phyloP scores from a whole-genome alignment of 495 filamentous ascomycete species.

The Trichoderma asperelloides region DNA sequence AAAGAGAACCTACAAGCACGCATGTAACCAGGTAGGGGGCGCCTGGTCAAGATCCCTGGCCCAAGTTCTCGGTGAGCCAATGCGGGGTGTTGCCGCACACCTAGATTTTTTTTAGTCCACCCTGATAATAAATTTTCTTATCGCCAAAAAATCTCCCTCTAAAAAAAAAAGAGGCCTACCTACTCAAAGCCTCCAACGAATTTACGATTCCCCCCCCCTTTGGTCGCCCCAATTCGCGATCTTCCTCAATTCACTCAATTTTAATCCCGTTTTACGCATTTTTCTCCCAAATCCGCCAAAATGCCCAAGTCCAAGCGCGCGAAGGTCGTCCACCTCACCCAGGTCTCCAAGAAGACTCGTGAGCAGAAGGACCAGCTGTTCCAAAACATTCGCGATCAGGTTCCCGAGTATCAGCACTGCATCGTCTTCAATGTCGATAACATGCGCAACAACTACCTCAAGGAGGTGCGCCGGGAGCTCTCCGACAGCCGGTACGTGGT shows the following conservation, averaged over 20 bases:
- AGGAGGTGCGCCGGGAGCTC: conserved; percentile 78
- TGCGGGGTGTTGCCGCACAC: conserved; percentile 7
- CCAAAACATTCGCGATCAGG: conserved; percentile 73
- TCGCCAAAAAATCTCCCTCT: background rate
- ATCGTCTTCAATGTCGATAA: conserved; percentile 93
- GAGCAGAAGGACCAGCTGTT: conserved; percentile 84
- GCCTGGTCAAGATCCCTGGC: background rate
- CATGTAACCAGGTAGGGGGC: no score
- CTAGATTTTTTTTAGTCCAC: background rate
- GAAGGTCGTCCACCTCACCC: conserved; percentile 77
- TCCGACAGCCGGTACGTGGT: conserved; percentile 66
- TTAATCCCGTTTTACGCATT: background rate
- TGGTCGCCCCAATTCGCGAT: background rate
- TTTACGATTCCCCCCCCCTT: background rate
- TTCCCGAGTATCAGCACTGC: conserved; percentile 79
- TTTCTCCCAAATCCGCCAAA: conserved; percentile 21
- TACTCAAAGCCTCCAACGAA: background rate
- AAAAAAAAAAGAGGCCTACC: background rate
- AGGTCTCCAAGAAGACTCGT: conserved; percentile 80
- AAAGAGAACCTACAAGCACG: background rate
- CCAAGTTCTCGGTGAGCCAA: background rate
- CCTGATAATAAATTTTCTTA: conserved; percentile 6
- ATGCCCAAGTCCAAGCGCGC: conserved; percentile 97
- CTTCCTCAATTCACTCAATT: background rate
- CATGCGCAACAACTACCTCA: conserved; percentile 97